Percentiles rank a stretch among this genome's conserved stretches.
Evolutionary conservation across 2,329 filamentous ascomycete genomes (phyloP).

Genomic region (Colletotrichum tabaci): DNA sequence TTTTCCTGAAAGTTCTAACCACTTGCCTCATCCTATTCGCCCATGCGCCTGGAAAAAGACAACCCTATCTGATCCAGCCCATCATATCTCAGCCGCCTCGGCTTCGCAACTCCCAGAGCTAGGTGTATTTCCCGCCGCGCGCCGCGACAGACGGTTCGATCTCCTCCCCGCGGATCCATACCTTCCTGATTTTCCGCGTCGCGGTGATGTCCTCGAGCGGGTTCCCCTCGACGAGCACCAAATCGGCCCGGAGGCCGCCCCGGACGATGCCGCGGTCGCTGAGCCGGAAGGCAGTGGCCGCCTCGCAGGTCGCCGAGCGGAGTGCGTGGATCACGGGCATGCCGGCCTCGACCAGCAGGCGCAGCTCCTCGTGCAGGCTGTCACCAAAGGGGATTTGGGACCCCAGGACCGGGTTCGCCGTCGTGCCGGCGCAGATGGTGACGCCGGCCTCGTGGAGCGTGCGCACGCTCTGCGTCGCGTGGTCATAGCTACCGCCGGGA

Average conservation of each 20-base stretch:
- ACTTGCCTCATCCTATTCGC: no score
- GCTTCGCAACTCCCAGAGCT: no score
- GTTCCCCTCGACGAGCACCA: slow-evolving; percentile 50
- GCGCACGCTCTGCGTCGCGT: slow-evolving; percentile 46
- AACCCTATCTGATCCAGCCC: no score
- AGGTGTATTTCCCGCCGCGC: no score
- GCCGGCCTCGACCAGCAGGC: slow-evolving; percentile 44
- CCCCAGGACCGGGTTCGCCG: slow-evolving; percentile 44
- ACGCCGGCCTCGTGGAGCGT: slow-evolving; percentile 48
- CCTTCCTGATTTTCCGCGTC: slow-evolving; percentile 45
- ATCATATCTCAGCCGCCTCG: no score
- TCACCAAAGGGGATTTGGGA: slow-evolving; percentile 40
- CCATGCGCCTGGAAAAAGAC: no score
- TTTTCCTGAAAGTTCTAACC: no score
- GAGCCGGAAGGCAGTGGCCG: slow-evolving; percentile 45
- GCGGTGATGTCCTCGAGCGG: slow-evolving; percentile 48
- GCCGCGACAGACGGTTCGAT: slow-evolving; percentile 4
- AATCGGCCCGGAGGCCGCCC: slow-evolving; percentile 48
- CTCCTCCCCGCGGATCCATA: slow-evolving; percentile 49
- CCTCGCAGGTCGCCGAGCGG: slow-evolving; percentile 44
- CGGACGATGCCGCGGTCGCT: slow-evolving; percentile 47
- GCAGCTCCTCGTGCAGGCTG: slow-evolving; percentile 46
- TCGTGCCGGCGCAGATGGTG: slow-evolving; percentile 51
- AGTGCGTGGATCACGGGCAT: slow-evolving; percentile 43
- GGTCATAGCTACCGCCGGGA: slow-evolving; percentile 43